A percentile compares a stretch with the other conserved stretches of the same genome.
Conservation (phyloP, 2,329 filamentous ascomycete genomes). For the Fusarium tjaetaba region DNA sequence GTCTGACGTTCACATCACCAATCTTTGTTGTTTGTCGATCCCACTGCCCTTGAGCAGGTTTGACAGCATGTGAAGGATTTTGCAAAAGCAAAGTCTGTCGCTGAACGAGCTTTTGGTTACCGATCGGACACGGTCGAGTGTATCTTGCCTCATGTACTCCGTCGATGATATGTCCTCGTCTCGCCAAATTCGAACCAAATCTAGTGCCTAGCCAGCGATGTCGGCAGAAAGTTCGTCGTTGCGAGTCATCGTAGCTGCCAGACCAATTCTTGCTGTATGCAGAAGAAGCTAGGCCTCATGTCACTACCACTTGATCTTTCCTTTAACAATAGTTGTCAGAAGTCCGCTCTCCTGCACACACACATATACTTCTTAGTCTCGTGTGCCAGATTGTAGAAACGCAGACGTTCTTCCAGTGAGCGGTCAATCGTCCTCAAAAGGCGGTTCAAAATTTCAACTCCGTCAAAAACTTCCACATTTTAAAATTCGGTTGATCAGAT, state of each 20-base stretch:
- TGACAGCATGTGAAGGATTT: conserved; percentile 6
- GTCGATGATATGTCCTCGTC: background rate
- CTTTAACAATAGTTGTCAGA: background rate
- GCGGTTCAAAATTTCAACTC: background rate
- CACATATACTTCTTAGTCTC: background rate
- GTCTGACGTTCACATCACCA: conserved; percentile 9
- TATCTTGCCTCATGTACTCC: conserved; percentile 14
- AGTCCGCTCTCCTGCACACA: background rate
- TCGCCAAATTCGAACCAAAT: background rate
- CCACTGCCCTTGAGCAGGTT: conserved; percentile 6
- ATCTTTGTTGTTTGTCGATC: conserved; percentile 29
- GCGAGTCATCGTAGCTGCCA: conserved; percentile 13
- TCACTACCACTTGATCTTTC: background rate
- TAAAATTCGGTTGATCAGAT: conserved; percentile 4
- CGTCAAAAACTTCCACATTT: conserved; percentile 26
- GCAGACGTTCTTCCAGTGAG: conserved; percentile 5
- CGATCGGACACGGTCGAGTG: conserved; percentile 5
- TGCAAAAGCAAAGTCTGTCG: background rate
- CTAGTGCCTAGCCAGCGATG: conserved; percentile 8
- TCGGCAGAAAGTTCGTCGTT: background rate
- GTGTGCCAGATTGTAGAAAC: background rate
- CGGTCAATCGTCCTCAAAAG: background rate
- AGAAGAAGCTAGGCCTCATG: background rate
- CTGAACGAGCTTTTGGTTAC: conserved; percentile 1
- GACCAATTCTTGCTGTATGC: background rate